These are phyloP conservation scores for Kernera saxatilis DNA, from an alignment of 345 rosid species.

Conservation along the genomic window DNA sequence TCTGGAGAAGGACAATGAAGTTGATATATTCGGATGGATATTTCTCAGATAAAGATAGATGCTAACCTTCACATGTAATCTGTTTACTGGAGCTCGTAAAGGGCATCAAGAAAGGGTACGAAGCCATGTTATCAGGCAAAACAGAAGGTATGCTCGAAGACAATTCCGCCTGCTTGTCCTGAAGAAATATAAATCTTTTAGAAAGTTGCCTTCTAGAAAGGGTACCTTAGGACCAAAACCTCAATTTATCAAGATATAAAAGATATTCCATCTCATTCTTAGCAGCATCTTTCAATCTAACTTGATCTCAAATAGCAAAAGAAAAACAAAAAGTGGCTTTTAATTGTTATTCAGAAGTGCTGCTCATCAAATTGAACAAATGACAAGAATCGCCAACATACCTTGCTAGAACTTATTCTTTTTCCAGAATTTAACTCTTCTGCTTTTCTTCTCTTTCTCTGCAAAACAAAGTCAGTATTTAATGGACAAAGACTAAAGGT, in stretches of 20 bases:
- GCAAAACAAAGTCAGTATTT: constrained; percentile 10
- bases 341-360: background rate
- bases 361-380: background rate
- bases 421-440: constrained; percentile 59
- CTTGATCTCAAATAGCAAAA: background rate
- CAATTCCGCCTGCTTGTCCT: constrained; percentile 64
- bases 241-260: background rate
- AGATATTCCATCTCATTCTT: background rate
- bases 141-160: constrained; percentile 42
- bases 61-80: constrained; percentile 51
- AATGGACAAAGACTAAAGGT: background rate
- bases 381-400: constrained; percentile 25
- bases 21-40: background rate
- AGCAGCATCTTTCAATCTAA: background rate
- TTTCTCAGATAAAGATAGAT: background rate
- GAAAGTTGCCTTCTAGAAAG: background rate
- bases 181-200: constrained; percentile 39
- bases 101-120: constrained; percentile 46
- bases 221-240: background rate
- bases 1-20: background rate
- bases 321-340: background rate
- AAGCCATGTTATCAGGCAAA: constrained; percentile 43
- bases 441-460: constrained; percentile 89
- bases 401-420: constrained; percentile 65
- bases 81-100: constrained; percentile 40